These are phyloP conservation scores for Bathelium albidoporum DNA, from an alignment of 495 filamentous ascomycete genomes.

Conservation along the genomic window DNA sequence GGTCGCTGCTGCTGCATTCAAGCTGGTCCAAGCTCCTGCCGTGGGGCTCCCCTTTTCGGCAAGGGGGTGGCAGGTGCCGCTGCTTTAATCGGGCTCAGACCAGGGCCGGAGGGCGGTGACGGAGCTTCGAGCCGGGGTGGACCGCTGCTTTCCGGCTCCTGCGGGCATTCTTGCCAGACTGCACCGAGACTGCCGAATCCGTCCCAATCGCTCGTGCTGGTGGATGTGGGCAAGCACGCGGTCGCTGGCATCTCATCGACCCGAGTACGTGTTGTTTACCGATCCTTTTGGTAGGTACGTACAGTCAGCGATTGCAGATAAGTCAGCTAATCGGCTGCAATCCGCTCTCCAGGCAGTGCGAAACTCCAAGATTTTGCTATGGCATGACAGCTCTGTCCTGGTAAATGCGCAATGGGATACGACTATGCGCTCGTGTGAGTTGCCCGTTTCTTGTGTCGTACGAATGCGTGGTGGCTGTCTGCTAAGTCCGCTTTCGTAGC, in stretches of 20 bases:
- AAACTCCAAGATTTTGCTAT: neutral
- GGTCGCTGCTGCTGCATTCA: neutral
- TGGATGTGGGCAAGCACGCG: neutral
- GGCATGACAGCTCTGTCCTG: neutral
- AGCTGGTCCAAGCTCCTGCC: too few relatives aligned
- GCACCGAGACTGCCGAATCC: neutral
- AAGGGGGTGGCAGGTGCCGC: too few relatives aligned
- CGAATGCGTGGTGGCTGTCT: neutral
- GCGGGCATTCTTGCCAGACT: too few relatives aligned
- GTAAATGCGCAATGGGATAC: conserved; percentile 44
- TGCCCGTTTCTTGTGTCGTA: neutral
- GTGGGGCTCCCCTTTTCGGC: too few relatives aligned
- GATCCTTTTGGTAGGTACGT: neutral
- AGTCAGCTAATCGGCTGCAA: too few relatives aligned
- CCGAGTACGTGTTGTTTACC: conserved; percentile 4
- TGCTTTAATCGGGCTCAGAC: too few relatives aligned
- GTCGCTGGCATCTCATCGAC: neutral
- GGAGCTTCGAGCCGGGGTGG: too few relatives aligned
- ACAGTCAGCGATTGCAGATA: too few relatives aligned
- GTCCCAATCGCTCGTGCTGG: neutral
- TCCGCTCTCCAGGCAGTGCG: too few relatives aligned
- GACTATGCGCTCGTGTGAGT: conserved; percentile 59
- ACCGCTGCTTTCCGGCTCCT: too few relatives aligned
- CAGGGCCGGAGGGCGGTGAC: too few relatives aligned
- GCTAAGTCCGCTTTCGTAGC: conserved; percentile 26